Evolutionary conservation across 495 filamentous ascomycete genomes (phyloP), one percentile per base, ranked within the genome.

Genomic region (Aspergillus bridgeri): DNA sequence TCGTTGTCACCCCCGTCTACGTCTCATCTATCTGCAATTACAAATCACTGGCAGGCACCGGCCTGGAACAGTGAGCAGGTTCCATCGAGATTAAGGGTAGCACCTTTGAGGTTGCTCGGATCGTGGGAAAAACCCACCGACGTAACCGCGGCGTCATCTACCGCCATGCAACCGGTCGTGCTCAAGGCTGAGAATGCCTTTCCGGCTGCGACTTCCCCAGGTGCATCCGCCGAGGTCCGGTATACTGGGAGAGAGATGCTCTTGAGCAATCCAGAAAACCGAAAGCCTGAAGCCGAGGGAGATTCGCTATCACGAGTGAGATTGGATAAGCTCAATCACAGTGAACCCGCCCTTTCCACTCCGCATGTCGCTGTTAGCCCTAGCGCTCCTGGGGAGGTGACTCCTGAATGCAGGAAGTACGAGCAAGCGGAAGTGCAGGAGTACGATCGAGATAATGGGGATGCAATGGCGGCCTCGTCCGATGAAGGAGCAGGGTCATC

Each of bases 181-280:
- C 13, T 66, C 6, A 72, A 65, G 69, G 72, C 71, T 65, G 69
- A 74, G 48, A 70, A 74, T 67, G 69, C 72, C 64, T 70, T 69
- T 50, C 42, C 56, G 55, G 54, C 63, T 21, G 56, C 62, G 42
- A 53, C 60, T 38, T 44, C 66, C 42, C 55, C 57, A 27, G 60
- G 56, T 15, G 48, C 60, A 53, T 44, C 65, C 38, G 57, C 48
- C 8, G 45, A 61, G 23, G 51, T 51, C 4, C 54, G 60, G 49
- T 69, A 62, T 49, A 48, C 54, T 19, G 69, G 59, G 63, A 63
- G 57, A 53, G 67, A 66, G 17, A 54, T 54, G 25, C 45, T 49
- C 51, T 38, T 54, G 20, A 45, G 53, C 18, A 25, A 44, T 19
- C 44, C 53, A 19, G 52, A 57, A 43, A 42, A 43, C 23, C 65